These are phyloP conservation scores for Chrysanthemum makinoi DNA, from an alignment of 129 eudicot genomes.

Conservation along the genomic window DNA sequence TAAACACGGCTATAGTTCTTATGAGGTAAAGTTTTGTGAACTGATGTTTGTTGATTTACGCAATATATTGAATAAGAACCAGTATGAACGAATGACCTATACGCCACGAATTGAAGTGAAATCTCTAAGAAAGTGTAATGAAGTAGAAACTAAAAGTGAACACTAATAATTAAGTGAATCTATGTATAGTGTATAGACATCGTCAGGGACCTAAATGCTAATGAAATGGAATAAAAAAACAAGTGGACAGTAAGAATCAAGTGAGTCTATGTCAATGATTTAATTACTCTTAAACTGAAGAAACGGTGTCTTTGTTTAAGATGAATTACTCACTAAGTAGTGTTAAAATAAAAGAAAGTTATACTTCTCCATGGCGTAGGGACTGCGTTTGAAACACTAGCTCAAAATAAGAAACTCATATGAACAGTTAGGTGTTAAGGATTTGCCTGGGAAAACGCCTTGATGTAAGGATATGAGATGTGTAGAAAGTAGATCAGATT, in stretches of 20 bases:
- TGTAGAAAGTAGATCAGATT: too few relatives aligned
- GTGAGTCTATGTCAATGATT: neutral
- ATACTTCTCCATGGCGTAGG: neutral
- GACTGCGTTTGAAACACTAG: neutral
- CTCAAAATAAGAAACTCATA: neutral
- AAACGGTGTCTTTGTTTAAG: neutral
- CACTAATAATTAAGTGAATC: neutral
- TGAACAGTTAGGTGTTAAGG: neutral
- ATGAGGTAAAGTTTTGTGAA: constrained; percentile 49
- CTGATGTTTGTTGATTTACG: constrained; percentile 1
- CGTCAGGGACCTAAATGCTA: neutral
- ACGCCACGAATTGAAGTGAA: neutral
- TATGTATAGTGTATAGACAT: neutral
- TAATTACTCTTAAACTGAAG: neutral
- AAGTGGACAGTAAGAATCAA: too few relatives aligned
- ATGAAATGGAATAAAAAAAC: neutral
- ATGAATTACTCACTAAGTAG: neutral
- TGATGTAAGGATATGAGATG: too few relatives aligned
- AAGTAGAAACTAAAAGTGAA: neutral
- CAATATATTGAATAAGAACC: neutral
- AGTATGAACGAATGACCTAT: neutral
- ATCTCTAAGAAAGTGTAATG: neutral
- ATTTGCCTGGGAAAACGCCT: neutral
- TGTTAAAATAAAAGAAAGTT: neutral
- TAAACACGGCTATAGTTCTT: constrained; percentile 58